Evolutionary conservation across 1,284 basidiomycete genomes (phyloP), one percentile per base, ranked within the genome.

Genomic region (Cutaneotrichosporon spelunceum): DNA sequence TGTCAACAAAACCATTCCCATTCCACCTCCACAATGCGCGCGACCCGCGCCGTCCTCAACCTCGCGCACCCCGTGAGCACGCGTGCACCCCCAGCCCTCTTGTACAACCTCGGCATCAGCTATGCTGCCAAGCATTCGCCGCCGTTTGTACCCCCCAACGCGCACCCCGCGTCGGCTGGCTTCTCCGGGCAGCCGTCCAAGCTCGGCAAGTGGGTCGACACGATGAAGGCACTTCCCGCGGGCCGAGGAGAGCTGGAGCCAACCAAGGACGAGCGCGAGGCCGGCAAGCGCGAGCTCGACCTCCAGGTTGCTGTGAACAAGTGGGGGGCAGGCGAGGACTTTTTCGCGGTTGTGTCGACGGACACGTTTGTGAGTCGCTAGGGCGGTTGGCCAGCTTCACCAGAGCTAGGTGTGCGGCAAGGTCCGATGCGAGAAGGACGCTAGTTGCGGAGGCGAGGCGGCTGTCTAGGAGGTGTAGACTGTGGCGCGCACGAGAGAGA

Each of bases 61-160:
- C 50, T 63, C 39, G 57, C 56, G 33, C 61, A 58, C 54, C 58
- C 48, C 11, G 49, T 63, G 34, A 19, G 49, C 5, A 53, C 26
- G 48, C 56, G 63, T n/a, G 61, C 66, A 11, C 33, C 65, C 29
- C 62, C 66, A 21, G 67, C 71, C 1, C 69, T 74, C 16, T 59
- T 61, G 24, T 78, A 78, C 67, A 68, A 72, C 54, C 62, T 80
- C 21, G 78, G 78, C 24, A 66, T 80, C 29, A 72, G 70, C 7
- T 80, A 78, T 64, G 75, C 78, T 1, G 70, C 71, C 10, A 80
- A 80, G 64, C 66, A 72, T 42, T 76, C 75, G 4, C 78, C 78
- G 23, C 78, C 78, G 3, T 79, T 79, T 62, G 64, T 76, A 1
- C 57, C 62, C 3, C 47, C 53, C 11, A 59, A 42, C 44, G 56